Conservation (phyloP, 2,329 filamentous ascomycete genomes). For the Mycosphaerelloides madeirae region DNA sequence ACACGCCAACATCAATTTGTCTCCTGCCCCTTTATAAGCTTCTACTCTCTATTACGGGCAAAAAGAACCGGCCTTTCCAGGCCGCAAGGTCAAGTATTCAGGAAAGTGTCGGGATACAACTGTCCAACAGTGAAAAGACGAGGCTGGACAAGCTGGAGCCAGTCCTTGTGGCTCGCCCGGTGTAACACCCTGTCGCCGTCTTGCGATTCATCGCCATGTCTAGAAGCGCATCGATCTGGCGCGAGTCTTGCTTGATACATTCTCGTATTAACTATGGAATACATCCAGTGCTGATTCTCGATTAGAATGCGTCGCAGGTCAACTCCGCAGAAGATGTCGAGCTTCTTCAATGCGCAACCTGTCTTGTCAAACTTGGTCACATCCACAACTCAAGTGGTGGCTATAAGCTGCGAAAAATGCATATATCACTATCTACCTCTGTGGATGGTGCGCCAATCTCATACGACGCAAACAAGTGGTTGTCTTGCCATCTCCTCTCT, state of each 20-base stretch:
- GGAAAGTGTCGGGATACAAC: constrained; percentile 34
- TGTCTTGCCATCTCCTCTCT: constrained; percentile 54
- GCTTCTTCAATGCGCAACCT: constrained; percentile 34
- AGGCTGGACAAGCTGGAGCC: constrained; percentile 15
- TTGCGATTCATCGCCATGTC: constrained; percentile 29
- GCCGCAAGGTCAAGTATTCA: constrained; percentile 25
- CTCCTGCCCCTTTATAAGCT: constrained; percentile 1
- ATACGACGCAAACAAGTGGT: constrained; percentile 36
- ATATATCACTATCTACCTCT: constrained; percentile 21
- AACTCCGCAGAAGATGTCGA: constrained; percentile 3
- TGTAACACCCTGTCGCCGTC: constrained; percentile 19
- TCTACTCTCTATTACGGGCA: constrained; percentile 16
- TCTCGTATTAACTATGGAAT: constrained; percentile 5
- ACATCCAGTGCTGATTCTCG: constrained; percentile 6
- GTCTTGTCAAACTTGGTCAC: constrained; percentile 34
- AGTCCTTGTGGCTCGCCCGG: constrained; percentile 26
- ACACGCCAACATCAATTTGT: not conserved
- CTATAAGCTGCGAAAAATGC: constrained; percentile 32
- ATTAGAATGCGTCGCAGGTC: no score
- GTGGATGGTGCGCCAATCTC: constrained; percentile 7
- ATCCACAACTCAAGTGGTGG: constrained; percentile 43
- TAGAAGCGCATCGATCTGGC: constrained; percentile 28
- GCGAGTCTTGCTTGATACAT: constrained; percentile 34
- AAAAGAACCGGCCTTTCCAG: constrained; percentile 36
- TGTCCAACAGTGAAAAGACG: constrained; percentile 28